phyloP scores from a whole-genome alignment of 768 basidiomycete species.

The Phylloporus arenicola region DNA sequence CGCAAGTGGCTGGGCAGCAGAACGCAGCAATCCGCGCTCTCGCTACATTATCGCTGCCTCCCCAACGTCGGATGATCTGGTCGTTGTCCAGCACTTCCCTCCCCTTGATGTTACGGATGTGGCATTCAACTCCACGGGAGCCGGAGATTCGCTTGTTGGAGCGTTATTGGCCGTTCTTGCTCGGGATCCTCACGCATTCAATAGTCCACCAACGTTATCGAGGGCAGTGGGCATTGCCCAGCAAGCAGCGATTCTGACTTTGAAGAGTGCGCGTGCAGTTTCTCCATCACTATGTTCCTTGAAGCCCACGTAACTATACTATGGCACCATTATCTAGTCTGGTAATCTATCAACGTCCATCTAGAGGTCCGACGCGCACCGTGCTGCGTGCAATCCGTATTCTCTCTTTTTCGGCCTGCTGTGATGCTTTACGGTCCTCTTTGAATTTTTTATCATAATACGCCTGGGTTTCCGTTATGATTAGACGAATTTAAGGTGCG shows the following conservation, averaged over 20 bases:
- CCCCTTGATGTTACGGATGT: constrained; percentile 39
- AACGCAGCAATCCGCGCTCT: constrained; percentile 40
- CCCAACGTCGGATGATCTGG: constrained; percentile 37
- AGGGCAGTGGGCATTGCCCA: constrained; percentile 53
- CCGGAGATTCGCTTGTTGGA: constrained; percentile 88
- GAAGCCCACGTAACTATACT: neutral
- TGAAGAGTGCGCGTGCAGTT: constrained; percentile 56
- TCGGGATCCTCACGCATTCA: constrained; percentile 39
- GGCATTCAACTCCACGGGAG: constrained; percentile 78
- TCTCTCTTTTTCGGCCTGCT: constrained; percentile 42
- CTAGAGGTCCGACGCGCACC: constrained; percentile 59
- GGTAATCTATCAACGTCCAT: constrained; percentile 9
- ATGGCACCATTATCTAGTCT: neutral
- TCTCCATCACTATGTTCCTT: constrained; percentile 52
- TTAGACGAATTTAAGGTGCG: neutral
- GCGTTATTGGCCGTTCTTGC: constrained; percentile 67
- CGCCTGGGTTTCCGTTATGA: constrained; percentile 31
- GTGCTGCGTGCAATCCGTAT: constrained; percentile 45
- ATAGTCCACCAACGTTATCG: constrained; percentile 41
- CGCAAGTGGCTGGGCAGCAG: constrained; percentile 44
- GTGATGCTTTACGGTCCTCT: constrained; percentile 32
- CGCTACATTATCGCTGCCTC: constrained; percentile 53
- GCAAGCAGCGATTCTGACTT: constrained; percentile 54
- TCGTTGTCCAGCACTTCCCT: constrained; percentile 73
- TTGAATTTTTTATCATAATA: constrained; percentile 53